Percentiles rank a stretch among this genome's conserved stretches.
These are phyloP conservation scores for Puya raimondii DNA, from an alignment of 176 grass and related monocot species.

Conservation along the genomic window DNA sequence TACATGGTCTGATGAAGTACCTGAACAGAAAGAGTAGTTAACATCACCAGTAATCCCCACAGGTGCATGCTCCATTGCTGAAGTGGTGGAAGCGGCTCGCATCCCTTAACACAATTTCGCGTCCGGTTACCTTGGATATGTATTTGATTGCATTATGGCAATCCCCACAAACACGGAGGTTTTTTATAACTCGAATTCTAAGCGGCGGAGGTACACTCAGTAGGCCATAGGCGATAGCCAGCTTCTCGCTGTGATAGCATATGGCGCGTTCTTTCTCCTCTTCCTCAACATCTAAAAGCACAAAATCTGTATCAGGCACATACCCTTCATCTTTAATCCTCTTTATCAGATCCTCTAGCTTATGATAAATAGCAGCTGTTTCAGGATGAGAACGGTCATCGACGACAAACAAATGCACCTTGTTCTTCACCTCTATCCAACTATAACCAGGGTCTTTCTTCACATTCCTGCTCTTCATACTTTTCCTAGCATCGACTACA, in stretches of 20 bases:
- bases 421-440: constrained; percentile 14
- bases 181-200: constrained; percentile 15
- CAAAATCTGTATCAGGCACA: constrained; percentile 10
- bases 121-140: constrained; percentile 7
- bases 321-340: constrained; percentile 15
- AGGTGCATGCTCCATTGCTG: constrained; percentile 11
- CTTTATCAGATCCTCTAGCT: constrained; percentile 20
- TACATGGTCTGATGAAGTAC: neutral
- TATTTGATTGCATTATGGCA: constrained; percentile 26
- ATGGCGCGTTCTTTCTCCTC: constrained; percentile 15
- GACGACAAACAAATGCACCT: constrained; percentile 16
- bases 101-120: constrained; percentile 22
- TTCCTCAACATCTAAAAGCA: constrained; percentile 24
- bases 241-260: constrained; percentile 17
- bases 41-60: constrained; percentile 16
- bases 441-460: constrained; percentile 22
- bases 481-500: constrained; percentile 17
- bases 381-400: constrained; percentile 13
- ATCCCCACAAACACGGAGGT: constrained; percentile 16
- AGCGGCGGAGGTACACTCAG: neutral
- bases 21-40: neutral
- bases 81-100: constrained; percentile 14
- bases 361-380: constrained; percentile 10
- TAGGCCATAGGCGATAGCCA: constrained; percentile 19
- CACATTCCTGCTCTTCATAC: constrained; percentile 13